phyloP scores from a whole-genome alignment of 2,329 filamentous ascomycete species.

The Chrysosphaeria jannelii region DNA sequence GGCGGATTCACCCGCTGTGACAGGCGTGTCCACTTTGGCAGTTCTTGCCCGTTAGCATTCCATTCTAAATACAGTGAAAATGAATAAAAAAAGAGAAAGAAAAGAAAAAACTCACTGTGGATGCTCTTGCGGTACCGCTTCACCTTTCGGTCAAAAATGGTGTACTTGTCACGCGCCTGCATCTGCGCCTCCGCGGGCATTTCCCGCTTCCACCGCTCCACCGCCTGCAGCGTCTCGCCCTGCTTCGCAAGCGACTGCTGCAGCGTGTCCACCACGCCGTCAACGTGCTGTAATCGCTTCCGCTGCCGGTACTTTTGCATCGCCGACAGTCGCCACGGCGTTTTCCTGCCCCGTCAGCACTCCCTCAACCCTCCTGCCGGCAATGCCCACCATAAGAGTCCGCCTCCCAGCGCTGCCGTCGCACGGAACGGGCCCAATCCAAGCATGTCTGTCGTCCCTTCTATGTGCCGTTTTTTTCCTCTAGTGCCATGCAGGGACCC shows the following conservation, averaged over 20 bases:
- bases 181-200: constrained; percentile 95
- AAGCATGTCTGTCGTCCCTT: constrained; percentile 31
- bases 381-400: constrained; percentile 62
- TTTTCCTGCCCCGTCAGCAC: constrained; percentile 33
- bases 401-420: constrained; percentile 44
- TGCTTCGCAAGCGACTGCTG: constrained; percentile 48
- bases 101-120: constrained; percentile 86
- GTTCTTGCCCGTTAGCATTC: constrained; percentile 18
- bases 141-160: constrained; percentile 85
- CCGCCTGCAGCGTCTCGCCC: constrained; percentile 39
- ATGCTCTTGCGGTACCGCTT: constrained; percentile 92
- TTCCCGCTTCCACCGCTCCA: constrained; percentile 77
- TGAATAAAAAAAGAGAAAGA: no score
- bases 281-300: constrained; percentile 54
- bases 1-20: constrained; percentile 84
- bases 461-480: no score
- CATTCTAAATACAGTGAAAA: background rate
- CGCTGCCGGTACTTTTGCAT: constrained; percentile 78
- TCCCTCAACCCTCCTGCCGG: no score
- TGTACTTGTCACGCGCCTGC: constrained; percentile 91
- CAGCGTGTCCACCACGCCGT: constrained; percentile 59
- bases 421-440: constrained; percentile 55
- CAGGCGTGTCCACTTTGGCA: constrained; percentile 84
- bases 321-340: constrained; percentile 76
- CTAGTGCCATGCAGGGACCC: no score